Evolutionary conservation across 345 rosid genomes (phyloP), one percentile per base, ranked within the genome.

Genomic region (Brassica napus): DNA sequence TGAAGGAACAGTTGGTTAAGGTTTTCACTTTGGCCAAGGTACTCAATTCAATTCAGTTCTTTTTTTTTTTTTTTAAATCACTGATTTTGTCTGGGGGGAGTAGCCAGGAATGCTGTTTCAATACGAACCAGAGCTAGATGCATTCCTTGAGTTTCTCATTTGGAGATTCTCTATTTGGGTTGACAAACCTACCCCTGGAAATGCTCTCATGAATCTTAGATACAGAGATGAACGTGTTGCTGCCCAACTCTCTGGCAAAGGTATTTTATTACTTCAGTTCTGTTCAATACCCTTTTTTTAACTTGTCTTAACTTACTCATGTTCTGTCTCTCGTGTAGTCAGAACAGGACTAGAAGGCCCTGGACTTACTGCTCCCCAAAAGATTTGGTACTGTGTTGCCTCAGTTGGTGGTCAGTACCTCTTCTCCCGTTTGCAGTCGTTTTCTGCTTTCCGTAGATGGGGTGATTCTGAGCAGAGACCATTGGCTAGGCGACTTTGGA

Each of bases 71-170:
- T 4, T 42, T 37, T 10, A 47, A 47, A 47, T 47, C 2, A 47
- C 16, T 47, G 6, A 4, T 47, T 4, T 4, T 10, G 14, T 44
- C 3, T 88, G 85, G n/a, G 1, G 11, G 10, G 44, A 14, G 49
- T 87, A 95, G 98, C 99, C 99, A 87, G 99, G 99, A 85, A 88
- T 96, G 90, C 77, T 93, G 83, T 96, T 96, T 87, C 99, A 96
- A 62, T 93, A 90, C 83, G 98, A 96, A 84, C 94, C 99, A n/a
- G 99, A 96, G 81, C 97, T 93, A 7, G 97, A 95, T 82, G 98
- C 98, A 47, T 95, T 95, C 84, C 99, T 95, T 64, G 95, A 96
- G 93, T 96, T 93, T 85, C 95, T 96, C 74, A 96, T 96, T 81
- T 96, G 99, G 98, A 83, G 94, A 76, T 96, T 96, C 87, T 96